Conservation (phyloP, 139 green algal genomes). For the Chlorella sp. region DNA sequence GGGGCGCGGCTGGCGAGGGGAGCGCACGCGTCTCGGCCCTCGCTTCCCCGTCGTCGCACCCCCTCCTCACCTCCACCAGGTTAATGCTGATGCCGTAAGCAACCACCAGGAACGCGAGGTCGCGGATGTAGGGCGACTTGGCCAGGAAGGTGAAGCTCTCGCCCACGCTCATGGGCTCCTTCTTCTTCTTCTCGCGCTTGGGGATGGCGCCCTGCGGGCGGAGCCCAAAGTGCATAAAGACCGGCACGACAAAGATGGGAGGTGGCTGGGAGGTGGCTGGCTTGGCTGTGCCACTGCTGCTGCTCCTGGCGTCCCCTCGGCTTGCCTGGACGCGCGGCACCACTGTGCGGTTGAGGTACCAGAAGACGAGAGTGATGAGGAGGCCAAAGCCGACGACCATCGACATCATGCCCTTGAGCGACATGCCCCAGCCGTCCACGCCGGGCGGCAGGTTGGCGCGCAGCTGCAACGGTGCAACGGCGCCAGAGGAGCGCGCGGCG, state of each 20-base stretch:
- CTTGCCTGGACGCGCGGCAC: constrained; percentile 14
- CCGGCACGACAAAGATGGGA: too few species aligned
- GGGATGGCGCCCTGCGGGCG: constrained; percentile 43
- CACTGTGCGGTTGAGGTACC: constrained; percentile 75
- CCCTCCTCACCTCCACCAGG: constrained; percentile 99
- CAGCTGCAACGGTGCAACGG: too few species aligned
- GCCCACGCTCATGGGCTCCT: constrained; percentile 90
- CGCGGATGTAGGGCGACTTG: constrained; percentile 92
- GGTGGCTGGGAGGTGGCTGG: too few species aligned
- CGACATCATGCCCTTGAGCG: constrained; percentile 95
- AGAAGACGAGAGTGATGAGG: constrained; percentile 85
- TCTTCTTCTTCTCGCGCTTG: constrained; percentile 78
- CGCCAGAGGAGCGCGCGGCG: too few species aligned
- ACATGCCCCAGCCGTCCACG: constrained; percentile 97
- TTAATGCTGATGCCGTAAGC: constrained; percentile 99
- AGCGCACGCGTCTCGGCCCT: too few species aligned
- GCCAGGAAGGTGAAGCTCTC: constrained; percentile 96
- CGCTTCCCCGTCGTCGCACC: too few species aligned
- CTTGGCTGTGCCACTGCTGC: too few species aligned
- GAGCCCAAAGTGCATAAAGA: too few species aligned
- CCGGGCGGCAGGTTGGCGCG: constrained; percentile 87
- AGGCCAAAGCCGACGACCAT: constrained; percentile 92
- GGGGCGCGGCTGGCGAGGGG: too few species aligned
- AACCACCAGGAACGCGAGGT: constrained; percentile 95
- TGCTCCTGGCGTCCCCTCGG: too few species aligned